Evolutionary conservation across 1,284 basidiomycete species (phyloP).

Genomic region (Gomphus sp.): DNA sequence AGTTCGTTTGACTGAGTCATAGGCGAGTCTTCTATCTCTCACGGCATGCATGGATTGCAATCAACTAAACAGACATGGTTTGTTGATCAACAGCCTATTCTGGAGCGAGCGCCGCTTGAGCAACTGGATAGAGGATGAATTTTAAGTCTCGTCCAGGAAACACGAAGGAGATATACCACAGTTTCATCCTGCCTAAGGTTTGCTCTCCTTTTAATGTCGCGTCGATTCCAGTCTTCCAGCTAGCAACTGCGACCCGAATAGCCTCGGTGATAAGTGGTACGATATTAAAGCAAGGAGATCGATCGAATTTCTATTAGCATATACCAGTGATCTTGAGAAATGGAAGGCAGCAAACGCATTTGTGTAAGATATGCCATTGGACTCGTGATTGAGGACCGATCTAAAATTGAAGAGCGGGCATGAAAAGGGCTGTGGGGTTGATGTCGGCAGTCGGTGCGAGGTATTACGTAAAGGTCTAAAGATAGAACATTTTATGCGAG

Average conservation of each 20-base stretch:
- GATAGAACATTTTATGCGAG: slow-evolving; percentile 49
- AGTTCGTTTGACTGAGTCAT: slow-evolving; percentile 37
- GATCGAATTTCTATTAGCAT: slow-evolving; percentile 43
- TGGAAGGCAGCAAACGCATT: slow-evolving; percentile 59
- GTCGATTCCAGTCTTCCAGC: slow-evolving; percentile 22
- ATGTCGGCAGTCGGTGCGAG: slow-evolving; percentile 65
- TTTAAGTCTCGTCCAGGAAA: slow-evolving; percentile 35
- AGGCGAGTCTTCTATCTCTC: slow-evolving; percentile 40
- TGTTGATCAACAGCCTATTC: slow-evolving; percentile 16
- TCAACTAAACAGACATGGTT: slow-evolving; percentile 42
- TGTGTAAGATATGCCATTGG: slow-evolving; percentile 23
- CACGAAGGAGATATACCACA: slow-evolving; percentile 74
- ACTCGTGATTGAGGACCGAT: slow-evolving; percentile 12
- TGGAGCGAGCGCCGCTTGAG: not conserved
- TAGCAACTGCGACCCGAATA: slow-evolving; percentile 51
- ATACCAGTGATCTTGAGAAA: slow-evolving; percentile 49
- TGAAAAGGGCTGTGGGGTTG: slow-evolving; percentile 53
- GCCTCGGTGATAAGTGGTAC: slow-evolving; percentile 63
- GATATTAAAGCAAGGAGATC: slow-evolving; percentile 71
- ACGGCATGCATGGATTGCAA: slow-evolving; percentile 42
- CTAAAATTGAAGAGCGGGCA: slow-evolving; percentile 1
- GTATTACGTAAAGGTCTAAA: no score
- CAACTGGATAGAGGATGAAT: slow-evolving; percentile 14
- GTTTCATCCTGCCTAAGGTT: slow-evolving; percentile 29
- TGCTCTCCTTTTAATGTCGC: not conserved